Evolutionary conservation across 2,329 filamentous ascomycete genomes (phyloP), one percentile per base, ranked within the genome.

Genomic region (Sporothrix protearum): DNA sequence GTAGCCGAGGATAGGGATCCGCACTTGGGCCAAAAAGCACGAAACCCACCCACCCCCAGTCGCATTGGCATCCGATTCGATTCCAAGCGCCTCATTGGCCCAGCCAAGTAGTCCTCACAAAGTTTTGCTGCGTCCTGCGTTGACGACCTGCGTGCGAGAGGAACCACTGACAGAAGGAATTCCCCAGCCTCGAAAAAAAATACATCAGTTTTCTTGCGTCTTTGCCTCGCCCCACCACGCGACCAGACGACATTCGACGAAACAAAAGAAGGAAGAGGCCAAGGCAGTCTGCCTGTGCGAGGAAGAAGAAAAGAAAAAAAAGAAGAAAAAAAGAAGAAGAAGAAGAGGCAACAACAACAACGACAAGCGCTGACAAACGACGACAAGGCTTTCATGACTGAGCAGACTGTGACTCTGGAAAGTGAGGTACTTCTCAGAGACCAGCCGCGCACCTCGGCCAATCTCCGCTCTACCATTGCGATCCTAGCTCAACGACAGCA

Each of bases 1-100:
- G 51, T 69, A 69, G 68, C 68, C 68, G 68, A 69, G 68, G 68
- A 69, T 69, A 69, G 49, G 66, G 36, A 57, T 69, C 67, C 36
- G 51, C 51, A 59, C 33, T 39, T 47, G 51, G 64, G 45, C 28
- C 28, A 33, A 25, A 53, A 53, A 22, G 22, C 49, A 53, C 49
- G 28, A 25, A 28, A 22, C 28, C 64, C 63, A 49, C 59, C 59
- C 59, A 28, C 59, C 63, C 63, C 64, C 45, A 66, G 49, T 55
- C 47, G 67, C 67, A 69, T 69, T 45, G 33, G 53, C 68, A 69
- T 49, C 53, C 53, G 36, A 42, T 61, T 36, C 53, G 36, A 42
- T 61, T 36, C 53, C 4, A 14, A 25, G 28, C 53, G 36, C 53
- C 36, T 59, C 68, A 69, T 69, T 69, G 68, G 68, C 53, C 68